Evolutionary conservation across 208 protist genomes (phyloP).

Genomic region (Wallacemonas sp.): DNA sequence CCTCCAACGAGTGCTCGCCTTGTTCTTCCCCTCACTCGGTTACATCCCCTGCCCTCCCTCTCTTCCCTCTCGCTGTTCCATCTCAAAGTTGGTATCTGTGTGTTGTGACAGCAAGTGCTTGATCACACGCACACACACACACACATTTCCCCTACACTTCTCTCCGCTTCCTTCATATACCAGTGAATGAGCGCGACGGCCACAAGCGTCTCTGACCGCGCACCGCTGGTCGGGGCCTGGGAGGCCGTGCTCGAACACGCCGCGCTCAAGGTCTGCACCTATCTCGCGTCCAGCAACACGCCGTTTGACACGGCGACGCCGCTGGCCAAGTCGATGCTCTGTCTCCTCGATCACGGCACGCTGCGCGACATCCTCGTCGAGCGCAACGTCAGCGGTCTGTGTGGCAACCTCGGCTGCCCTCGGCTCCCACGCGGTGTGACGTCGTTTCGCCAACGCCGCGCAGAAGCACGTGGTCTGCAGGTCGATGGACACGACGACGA

Average conservation of each 20-base stretch:
- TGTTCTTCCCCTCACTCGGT: no score
- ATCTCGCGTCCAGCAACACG: slow-evolving; percentile 42
- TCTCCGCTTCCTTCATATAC: no score
- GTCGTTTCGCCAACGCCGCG: neutral
- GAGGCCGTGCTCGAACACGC: slow-evolving; percentile 71
- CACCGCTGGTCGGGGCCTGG: slow-evolving; percentile 46
- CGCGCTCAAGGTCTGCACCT: slow-evolving; percentile 44
- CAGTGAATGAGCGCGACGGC: neutral
- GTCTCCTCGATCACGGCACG: slow-evolving; percentile 48
- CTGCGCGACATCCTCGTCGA: slow-evolving; percentile 68
- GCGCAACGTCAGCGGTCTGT: slow-evolving; percentile 61
- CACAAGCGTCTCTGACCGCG: neutral
- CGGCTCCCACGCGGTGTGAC: slow-evolving; percentile 30
- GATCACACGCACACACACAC: no score
- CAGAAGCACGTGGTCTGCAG: slow-evolving; percentile 4
- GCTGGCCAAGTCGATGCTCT: slow-evolving; percentile 53
- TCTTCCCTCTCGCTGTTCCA: no score
- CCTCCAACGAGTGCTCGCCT: no score
- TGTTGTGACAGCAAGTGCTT: no score
- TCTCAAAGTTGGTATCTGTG: no score
- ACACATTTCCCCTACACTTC: no score
- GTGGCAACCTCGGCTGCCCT: slow-evolving; percentile 65
- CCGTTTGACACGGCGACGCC: slow-evolving; percentile 39
- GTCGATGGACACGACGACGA: slow-evolving; percentile 14
- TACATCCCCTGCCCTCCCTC: no score